Evolutionary conservation across 257 asterid species (phyloP), one percentile per base, ranked within the genome.

Genomic region (Linaria vulgaris): DNA sequence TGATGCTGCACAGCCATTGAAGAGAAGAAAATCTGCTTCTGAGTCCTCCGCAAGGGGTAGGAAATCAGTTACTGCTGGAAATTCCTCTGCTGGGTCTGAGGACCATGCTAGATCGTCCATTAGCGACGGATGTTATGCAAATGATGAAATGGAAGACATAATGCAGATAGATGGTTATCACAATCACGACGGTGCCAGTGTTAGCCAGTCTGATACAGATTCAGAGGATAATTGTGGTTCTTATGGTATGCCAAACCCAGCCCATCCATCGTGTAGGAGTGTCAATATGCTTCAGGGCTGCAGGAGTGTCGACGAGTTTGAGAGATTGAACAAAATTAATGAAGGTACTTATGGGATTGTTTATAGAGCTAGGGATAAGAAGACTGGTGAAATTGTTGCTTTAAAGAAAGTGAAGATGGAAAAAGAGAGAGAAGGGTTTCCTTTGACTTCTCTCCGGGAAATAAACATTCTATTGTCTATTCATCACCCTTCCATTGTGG

Each of bases 381-480:
- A 74, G 68, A 74, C 85, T 0, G 81, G 81, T 56, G 88, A 82
- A 68, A 55, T 82, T 38, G 85, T 82, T 76, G 88, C 88, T 0
- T 41, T 82, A 71, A 82, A 82, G 73, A 79, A 74, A 81, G 88
- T 82, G 21, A 82, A 82, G 76, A 82, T 82, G 88, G 88, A 82
- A 63, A 79, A 68, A 69, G 88, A 82, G 63, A 73, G 80, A 61
- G 88, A 82, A 68, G 88, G 88, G 3, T 82, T 82, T 65, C 88
- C 88, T 9, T 52, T 79, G 76, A 82, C 88, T 24, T 75, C 85
- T 57, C 65, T 82, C 57, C 71, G 88, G 59, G 88, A 82, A 61
- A 82, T 82, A 51, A 82, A 79, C 61, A 74, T 82, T 59, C 83
- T 82, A 44, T 82, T 77, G 48, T 82, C 88, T 19, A 67, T 79